Percentiles rank a stretch among this genome's conserved stretches.
These are phyloP conservation scores for Hemisphaericaspora nanyangensis DNA, from an alignment of 805 yeast genomes.

Conservation along the genomic window DNA sequence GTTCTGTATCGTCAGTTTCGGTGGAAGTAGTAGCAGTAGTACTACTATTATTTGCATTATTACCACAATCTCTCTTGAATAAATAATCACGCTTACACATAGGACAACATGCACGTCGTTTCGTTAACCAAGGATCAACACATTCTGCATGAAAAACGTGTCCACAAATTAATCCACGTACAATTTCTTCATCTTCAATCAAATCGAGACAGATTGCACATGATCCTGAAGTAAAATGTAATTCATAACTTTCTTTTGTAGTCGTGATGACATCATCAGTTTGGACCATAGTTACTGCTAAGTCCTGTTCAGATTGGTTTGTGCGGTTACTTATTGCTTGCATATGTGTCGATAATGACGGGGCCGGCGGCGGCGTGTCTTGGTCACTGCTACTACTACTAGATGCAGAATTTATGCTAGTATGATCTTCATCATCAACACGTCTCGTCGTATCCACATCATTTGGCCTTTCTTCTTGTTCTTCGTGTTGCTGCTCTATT, in stretches of 20 bases:
- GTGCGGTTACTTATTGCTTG: not conserved
- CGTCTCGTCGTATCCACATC: not conserved
- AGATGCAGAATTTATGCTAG: not conserved
- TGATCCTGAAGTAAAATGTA: slow-evolving; percentile 60
- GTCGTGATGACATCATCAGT: slow-evolving; percentile 9
- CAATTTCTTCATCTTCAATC: slow-evolving; percentile 57
- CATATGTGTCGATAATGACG: not conserved
- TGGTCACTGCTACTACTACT: not conserved
- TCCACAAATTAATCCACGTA: slow-evolving; percentile 75
- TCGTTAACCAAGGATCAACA: slow-evolving; percentile 77
- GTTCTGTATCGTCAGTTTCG: slow-evolving; percentile 6
- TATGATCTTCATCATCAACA: slow-evolving; percentile 3
- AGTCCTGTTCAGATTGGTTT: not conserved
- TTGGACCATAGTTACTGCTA: not conserved
- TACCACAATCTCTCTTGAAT: slow-evolving; percentile 9
- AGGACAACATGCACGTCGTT: slow-evolving; percentile 77
- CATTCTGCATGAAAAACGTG: slow-evolving; percentile 81
- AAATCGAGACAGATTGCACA: slow-evolving; percentile 79
- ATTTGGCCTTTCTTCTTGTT: not conserved
- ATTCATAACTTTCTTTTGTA: slow-evolving; percentile 1
- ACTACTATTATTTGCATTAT: slow-evolving; percentile 2
- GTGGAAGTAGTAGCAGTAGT: not conserved
- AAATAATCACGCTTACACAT: slow-evolving; percentile 70
- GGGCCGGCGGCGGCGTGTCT: not conserved
- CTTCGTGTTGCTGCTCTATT: too few relatives aligned